Percentiles rank a stretch among this genome's conserved stretches.
These are phyloP conservation scores for Achaetomiella virescens DNA, from an alignment of 495 filamentous ascomycete genomes.

Conservation along the genomic window DNA sequence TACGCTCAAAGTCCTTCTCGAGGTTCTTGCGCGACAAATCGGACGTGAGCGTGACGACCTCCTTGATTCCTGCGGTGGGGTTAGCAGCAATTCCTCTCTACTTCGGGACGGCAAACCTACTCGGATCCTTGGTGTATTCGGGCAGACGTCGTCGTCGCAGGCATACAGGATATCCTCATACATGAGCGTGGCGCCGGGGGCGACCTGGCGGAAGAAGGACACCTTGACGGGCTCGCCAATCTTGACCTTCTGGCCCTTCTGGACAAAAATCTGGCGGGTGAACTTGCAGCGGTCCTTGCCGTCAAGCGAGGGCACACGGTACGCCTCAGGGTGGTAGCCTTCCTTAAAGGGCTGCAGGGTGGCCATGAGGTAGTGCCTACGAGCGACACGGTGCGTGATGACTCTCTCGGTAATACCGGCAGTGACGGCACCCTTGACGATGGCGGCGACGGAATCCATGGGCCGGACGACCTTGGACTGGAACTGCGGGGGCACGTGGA, in stretches of 20 bases:
- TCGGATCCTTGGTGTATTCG: conserved; percentile 99
- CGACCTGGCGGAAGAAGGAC: conserved; percentile 96
- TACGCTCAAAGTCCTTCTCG: conserved; percentile 97
- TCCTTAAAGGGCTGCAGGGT: conserved; percentile 98
- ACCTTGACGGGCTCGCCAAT: conserved; percentile 99
- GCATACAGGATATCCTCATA: conserved; percentile 98
- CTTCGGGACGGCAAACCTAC: conserved; percentile 53
- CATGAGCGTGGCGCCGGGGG: conserved; percentile 95
- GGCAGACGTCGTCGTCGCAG: conserved; percentile 96
- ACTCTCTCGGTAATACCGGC: conserved; percentile 95
- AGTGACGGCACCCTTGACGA: conserved; percentile 71
- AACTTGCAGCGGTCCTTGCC: conserved; percentile 99
- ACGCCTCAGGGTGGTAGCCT: conserved; percentile 95
- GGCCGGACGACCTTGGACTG: conserved; percentile 70
- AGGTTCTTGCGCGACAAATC: conserved; percentile 97
- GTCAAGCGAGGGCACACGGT: conserved; percentile 92
- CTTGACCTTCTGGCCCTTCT: conserved; percentile 97
- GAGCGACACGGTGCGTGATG: conserved; percentile 94
- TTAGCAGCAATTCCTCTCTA: conserved; percentile 21
- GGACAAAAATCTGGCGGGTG: conserved; percentile 96
- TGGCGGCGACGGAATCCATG: conserved; percentile 72
- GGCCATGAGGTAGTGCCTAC: conserved; percentile 98
- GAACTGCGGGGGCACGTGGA: conserved; percentile 75
- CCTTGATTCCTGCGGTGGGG: conserved; percentile 80
- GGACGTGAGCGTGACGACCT: conserved; percentile 95